A percentile compares a stretch with the other conserved stretches of the same genome.
These are phyloP conservation scores for Thermochaetoides thermophila DNA, from an alignment of 495 filamentous ascomycete species.

Conservation along the genomic window DNA sequence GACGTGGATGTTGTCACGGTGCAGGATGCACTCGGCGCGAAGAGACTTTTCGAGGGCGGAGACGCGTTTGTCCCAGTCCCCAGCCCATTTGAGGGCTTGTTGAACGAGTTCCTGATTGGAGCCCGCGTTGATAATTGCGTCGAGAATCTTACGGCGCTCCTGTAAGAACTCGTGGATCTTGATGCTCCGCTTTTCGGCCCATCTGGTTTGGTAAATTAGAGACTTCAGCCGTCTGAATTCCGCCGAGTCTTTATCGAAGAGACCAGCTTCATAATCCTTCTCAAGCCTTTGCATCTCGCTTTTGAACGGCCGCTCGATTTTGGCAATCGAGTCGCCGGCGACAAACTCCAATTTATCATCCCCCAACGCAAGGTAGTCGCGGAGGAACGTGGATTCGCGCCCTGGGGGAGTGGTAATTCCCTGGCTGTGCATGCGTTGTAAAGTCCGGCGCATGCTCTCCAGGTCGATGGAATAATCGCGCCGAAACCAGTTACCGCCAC, in stretches of 20 bases:
- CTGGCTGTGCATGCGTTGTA: slow-evolving; percentile 20
- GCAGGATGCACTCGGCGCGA: slow-evolving; percentile 14
- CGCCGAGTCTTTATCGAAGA: slow-evolving; percentile 12
- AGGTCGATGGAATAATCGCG: slow-evolving; percentile 23
- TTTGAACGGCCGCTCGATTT: slow-evolving; percentile 17
- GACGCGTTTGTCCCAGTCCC: slow-evolving; percentile 4
- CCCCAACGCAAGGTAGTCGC: slow-evolving; percentile 12
- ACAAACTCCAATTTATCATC: not conserved
- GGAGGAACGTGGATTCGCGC: slow-evolving; percentile 19
- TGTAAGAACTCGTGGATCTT: slow-evolving; percentile 14
- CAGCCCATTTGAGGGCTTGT: not conserved
- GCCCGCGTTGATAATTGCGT: not conserved
- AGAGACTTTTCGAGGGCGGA: slow-evolving; percentile 2
- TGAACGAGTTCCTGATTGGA: not conserved
- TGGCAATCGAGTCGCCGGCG: slow-evolving; percentile 11
- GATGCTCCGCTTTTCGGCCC: slow-evolving; percentile 7
- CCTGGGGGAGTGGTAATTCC: slow-evolving; percentile 16
- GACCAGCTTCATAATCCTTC: slow-evolving; percentile 5
- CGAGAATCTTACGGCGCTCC: slow-evolving; percentile 9
- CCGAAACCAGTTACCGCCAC: slow-evolving; percentile 3
- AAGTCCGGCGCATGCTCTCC: slow-evolving; percentile 13
- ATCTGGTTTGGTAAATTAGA: slow-evolving; percentile 16
- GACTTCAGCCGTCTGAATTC: slow-evolving; percentile 6
- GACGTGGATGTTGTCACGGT: slow-evolving; percentile 33
- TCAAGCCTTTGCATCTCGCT: slow-evolving; percentile 21